Base-by-base conservation (phyloP, 768 basidiomycete genomes). In the Galerina marginata region DNA sequence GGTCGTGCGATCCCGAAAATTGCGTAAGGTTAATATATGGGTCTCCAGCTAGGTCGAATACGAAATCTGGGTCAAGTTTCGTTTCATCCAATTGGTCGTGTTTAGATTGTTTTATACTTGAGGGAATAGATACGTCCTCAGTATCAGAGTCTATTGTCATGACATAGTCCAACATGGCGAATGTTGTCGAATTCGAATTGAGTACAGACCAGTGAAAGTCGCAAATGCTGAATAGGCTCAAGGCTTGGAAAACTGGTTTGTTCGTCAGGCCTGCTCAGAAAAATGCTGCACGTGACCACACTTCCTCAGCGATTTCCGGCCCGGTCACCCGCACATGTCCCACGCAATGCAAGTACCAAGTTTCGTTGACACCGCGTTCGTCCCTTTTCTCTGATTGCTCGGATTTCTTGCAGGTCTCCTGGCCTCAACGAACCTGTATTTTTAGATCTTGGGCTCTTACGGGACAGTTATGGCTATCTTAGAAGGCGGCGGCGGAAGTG, bases 111-210 rank as follows among this genome's bases (percentile, higher is more conserved):
- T 69, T 67, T 44, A 64, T 69, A 38, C 64, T 65, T 4, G 65
- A 65, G 40, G 64, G 62, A 25, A 62, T 67, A 45, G 69, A 61
- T n/a, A 58, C 64, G 36, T 85, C 86, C 71, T 92, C 92, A 20
- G 77, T 75, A 65, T 93, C 93, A 26, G 93, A 94, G 67, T 93
- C 92, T 46, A 95, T 82, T 1, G 93, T 95, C 84, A 91, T 85
- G 52, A 93, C 81, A 75, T 91, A 92, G 74, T 93, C 91, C 55
- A 79, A 77, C 74, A 79, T 81, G 49, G 65, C 65, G 55, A 36
- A 20, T 37, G 4, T 38, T 16, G 36, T 54, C 3, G 44, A 37
- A 16, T 39, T 54, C 3, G 44, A 37, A 16, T 39, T 23, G 29
- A 33, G 29, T 33, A 7, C 29, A 33, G 29, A 7, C 29, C 7